Evolutionary conservation across 495 filamentous ascomycete species (phyloP).

Genomic region (Penicillium atrosanguineum): DNA sequence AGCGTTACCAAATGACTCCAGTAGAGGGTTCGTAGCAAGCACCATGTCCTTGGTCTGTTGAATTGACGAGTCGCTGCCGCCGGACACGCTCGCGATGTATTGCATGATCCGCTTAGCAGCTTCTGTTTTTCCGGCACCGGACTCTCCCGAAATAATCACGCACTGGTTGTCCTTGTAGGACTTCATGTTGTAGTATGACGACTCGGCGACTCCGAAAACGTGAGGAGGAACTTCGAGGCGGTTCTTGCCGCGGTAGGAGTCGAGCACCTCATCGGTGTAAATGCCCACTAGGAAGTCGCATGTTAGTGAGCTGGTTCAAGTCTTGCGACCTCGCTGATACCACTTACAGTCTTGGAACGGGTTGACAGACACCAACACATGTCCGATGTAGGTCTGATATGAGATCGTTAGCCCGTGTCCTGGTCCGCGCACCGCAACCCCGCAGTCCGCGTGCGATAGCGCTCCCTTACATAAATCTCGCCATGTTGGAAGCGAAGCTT

Average conservation of each 20-base stretch:
- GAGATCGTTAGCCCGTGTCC: constrained; percentile 25
- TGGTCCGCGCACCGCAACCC: constrained; percentile 20
- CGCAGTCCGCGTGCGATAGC: constrained; percentile 11
- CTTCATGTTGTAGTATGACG: constrained; percentile 99
- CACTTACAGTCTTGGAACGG: constrained; percentile 86
- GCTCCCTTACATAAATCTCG: constrained; percentile 83
- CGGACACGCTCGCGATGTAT: constrained; percentile 96
- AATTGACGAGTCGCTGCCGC: constrained; percentile 84
- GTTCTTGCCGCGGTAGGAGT: constrained; percentile 94
- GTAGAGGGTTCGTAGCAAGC: constrained; percentile 91
- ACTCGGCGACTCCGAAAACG: constrained; percentile 96
- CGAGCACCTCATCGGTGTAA: constrained; percentile 89
- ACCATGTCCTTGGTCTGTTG: constrained; percentile 99
- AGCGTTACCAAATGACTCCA: constrained; percentile 98
- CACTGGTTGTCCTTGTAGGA: constrained; percentile 99
- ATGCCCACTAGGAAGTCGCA: constrained; percentile 68
- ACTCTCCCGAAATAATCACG: constrained; percentile 99
- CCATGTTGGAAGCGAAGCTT: constrained; percentile 94
- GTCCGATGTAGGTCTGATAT: constrained; percentile 91
- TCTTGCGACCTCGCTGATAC: constrained; percentile 9
- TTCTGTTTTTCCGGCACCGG: constrained; percentile 98
- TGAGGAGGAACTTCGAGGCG: constrained; percentile 93
- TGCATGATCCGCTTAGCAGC: constrained; percentile 99
- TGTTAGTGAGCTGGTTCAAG: constrained; percentile 11
- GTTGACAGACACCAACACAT: constrained; percentile 99